A percentile compares a stretch with the other conserved stretches of the same genome.
These are phyloP conservation scores for Hyaloscypha hepaticicola DNA, from an alignment of 495 filamentous ascomycete species.

Conservation along the genomic window DNA sequence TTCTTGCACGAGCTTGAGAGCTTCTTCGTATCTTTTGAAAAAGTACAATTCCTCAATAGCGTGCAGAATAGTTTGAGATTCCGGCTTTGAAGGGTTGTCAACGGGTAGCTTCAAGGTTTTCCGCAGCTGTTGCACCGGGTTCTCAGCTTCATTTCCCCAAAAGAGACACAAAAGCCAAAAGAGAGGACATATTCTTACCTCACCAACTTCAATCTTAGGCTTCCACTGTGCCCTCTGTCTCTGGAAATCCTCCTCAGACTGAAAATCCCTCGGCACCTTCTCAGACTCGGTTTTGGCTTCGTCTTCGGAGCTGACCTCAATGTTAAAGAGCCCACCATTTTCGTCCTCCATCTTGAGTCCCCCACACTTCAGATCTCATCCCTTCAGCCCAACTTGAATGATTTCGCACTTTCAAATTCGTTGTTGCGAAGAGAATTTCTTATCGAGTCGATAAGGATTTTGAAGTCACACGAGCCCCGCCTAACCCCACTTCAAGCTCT, in stretches of 20 bases:
- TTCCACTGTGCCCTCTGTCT: slow-evolving; percentile 23
- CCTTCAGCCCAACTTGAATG: not conserved
- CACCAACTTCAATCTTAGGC: slow-evolving; percentile 29
- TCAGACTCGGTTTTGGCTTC: slow-evolving; percentile 11
- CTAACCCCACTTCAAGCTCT: not conserved
- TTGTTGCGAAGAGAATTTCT: slow-evolving; percentile 8
- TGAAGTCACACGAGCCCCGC: not conserved
- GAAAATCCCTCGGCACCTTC: slow-evolving; percentile 33
- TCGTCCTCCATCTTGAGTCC: slow-evolving; percentile 28
- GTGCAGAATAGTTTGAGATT: slow-evolving; percentile 47
- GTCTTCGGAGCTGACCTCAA: slow-evolving; percentile 29
- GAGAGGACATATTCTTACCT: slow-evolving; percentile 16
- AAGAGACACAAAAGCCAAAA: not conserved
- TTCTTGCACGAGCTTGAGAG: slow-evolving; percentile 34
- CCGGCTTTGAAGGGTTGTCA: slow-evolving; percentile 35
- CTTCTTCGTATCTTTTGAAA: slow-evolving; percentile 47
- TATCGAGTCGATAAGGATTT: slow-evolving; percentile 9
- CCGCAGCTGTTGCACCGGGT: slow-evolving; percentile 37
- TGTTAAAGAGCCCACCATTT: slow-evolving; percentile 25
- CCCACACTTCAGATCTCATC: not conserved
- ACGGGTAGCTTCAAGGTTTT: slow-evolving; percentile 43
- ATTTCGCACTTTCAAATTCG: not conserved
- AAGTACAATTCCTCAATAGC: slow-evolving; percentile 59
- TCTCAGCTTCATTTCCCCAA: not conserved
- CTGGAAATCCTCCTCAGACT: slow-evolving; percentile 30